Evolutionary conservation across 2,329 filamentous ascomycete species (phyloP).

Genomic region (Fusarium marasasianum): DNA sequence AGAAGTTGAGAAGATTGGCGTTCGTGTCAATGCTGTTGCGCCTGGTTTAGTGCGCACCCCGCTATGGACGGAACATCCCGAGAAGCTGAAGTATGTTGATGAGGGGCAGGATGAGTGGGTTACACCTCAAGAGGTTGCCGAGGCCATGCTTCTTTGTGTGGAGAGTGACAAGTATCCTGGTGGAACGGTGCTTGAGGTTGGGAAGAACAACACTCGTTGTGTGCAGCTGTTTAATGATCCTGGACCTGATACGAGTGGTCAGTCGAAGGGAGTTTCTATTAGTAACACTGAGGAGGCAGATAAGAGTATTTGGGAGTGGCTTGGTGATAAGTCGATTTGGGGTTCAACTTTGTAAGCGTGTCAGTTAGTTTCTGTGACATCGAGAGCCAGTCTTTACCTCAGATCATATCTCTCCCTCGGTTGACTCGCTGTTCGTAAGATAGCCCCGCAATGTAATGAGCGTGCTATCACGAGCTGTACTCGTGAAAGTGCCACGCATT

Average conservation of each 20-base stretch:
- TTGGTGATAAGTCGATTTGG: slow-evolving; percentile 42
- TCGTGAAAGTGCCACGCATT: background rate
- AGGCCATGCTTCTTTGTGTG: slow-evolving; percentile 54
- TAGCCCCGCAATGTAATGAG: background rate
- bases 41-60: slow-evolving; percentile 57
- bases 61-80: slow-evolving; percentile 55
- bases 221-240: slow-evolving; percentile 51
- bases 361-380: background rate
- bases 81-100: slow-evolving; percentile 53
- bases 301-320: slow-evolving; percentile 41
- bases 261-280: slow-evolving; percentile 41
- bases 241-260: slow-evolving; percentile 47
- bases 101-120: slow-evolving; percentile 51
- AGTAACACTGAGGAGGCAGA: slow-evolving; percentile 43
- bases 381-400: background rate
- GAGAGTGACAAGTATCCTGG: slow-evolving; percentile 48
- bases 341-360: background rate
- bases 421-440: too few relatives aligned
- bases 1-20: slow-evolving; percentile 46
- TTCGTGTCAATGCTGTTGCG: slow-evolving; percentile 56
- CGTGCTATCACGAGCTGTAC: background rate
- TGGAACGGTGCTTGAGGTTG: slow-evolving; percentile 56
- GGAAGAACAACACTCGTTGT: slow-evolving; percentile 42
- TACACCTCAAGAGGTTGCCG: slow-evolving; percentile 53
- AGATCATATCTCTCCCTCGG: background rate